Evolutionary conservation across 768 basidiomycete species (phyloP).

Genomic region (Leucocoprinus sp.): DNA sequence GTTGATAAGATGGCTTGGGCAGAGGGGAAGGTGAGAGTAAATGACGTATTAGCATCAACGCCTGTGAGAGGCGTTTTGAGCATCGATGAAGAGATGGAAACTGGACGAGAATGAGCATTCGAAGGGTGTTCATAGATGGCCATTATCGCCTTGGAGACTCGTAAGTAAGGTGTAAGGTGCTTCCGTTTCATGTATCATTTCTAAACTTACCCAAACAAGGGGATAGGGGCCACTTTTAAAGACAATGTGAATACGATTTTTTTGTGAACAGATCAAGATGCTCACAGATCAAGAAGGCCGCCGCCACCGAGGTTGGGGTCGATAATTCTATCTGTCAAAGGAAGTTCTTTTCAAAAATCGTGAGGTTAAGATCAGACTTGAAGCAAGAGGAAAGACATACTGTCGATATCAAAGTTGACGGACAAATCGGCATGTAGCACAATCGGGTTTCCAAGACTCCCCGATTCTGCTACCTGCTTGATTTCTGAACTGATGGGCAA

Average conservation of each 20-base stretch:
- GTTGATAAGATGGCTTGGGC: slow-evolving; percentile 71
- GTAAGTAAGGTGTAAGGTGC: neutral
- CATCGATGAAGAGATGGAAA: slow-evolving; percentile 59
- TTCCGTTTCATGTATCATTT: neutral
- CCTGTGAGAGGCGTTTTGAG: slow-evolving; percentile 69
- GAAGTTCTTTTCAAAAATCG: slow-evolving; percentile 38
- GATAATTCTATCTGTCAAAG: slow-evolving; percentile 65
- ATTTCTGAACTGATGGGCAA: slow-evolving; percentile 61
- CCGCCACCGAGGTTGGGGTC: slow-evolving; percentile 79
- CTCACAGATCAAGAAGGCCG: slow-evolving; percentile 76
- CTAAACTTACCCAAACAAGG: slow-evolving; percentile 56
- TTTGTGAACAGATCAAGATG: slow-evolving; percentile 6
- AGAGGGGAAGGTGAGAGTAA: slow-evolving; percentile 60
- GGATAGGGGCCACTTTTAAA: slow-evolving; percentile 70
- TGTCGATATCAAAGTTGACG: slow-evolving; percentile 54
- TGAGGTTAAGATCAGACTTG: neutral
- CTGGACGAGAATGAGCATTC: slow-evolving; percentile 55
- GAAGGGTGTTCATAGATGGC: slow-evolving; percentile 70
- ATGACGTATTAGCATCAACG: slow-evolving; percentile 72
- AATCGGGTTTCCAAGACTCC: slow-evolving; percentile 57
- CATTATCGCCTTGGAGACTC: slow-evolving; percentile 55
- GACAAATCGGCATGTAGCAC: slow-evolving; percentile 72
- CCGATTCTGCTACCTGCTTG: slow-evolving; percentile 53
- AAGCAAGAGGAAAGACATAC: slow-evolving; percentile 30
- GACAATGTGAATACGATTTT: slow-evolving; percentile 2